These are phyloP conservation scores for Cocos nucifera DNA, from an alignment of 176 grass and related monocot genomes.

Conservation along the genomic window DNA sequence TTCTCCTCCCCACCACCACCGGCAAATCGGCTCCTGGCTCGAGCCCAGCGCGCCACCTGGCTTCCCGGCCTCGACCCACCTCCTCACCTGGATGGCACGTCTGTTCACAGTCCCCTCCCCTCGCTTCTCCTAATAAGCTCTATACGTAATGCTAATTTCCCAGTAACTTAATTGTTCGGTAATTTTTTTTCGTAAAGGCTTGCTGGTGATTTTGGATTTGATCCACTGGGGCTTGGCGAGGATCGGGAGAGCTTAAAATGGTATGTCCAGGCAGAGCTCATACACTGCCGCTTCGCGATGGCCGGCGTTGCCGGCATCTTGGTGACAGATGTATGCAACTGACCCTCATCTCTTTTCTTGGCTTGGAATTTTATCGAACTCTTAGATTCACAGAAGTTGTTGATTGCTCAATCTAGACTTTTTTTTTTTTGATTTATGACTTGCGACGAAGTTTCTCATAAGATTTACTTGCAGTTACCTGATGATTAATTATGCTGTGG, in stretches of 20 bases:
- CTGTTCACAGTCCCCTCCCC: constrained; percentile 23
- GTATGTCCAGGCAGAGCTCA: constrained; percentile 90
- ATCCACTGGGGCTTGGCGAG: constrained; percentile 75
- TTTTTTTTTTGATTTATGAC: too few species aligned
- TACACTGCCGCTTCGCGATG: constrained; percentile 79
- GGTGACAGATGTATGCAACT: constrained; percentile 28
- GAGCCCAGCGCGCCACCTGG: constrained; percentile 56
- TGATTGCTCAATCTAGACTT: too few species aligned
- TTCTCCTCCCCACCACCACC: too few species aligned
- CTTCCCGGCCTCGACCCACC: constrained; percentile 73
- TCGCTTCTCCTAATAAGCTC: neutral
- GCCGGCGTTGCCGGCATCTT: constrained; percentile 53
- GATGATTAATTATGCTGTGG: too few species aligned
- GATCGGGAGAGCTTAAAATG: constrained; percentile 51
- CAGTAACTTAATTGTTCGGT: too few species aligned
- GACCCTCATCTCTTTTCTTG: neutral
- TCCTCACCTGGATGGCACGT: constrained; percentile 81
- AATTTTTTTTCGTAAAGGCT: constrained; percentile 30
- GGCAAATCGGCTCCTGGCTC: constrained; percentile 5
- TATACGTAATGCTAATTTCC: too few species aligned
- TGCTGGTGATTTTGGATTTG: constrained; percentile 74
- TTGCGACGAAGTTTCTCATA: too few species aligned
- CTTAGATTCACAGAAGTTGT: too few species aligned
- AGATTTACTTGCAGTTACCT: too few species aligned
- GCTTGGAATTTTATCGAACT: too few species aligned